Conservation (phyloP, 257 asterid genomes). For the Solanum rostratum region DNA sequence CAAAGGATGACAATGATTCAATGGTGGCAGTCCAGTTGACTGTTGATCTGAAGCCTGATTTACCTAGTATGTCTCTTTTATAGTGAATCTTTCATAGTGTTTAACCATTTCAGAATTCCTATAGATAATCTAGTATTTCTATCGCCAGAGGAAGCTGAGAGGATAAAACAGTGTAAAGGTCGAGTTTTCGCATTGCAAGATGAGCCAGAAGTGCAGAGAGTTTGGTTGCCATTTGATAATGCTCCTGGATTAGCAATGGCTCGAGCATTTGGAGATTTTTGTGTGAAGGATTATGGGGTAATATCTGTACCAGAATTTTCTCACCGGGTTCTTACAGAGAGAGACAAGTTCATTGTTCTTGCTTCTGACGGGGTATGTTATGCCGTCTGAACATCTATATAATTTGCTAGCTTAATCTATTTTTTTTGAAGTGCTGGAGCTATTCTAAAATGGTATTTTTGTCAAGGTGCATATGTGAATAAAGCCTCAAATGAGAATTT, state of each 20-base stretch:
- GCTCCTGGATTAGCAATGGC: slow-evolving; percentile 99
- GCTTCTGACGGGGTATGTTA: slow-evolving; percentile 94
- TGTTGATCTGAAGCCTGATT: slow-evolving; percentile 91
- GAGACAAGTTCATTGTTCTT: slow-evolving; percentile 77
- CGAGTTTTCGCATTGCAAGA: slow-evolving; percentile 96
- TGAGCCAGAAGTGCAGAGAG: slow-evolving; percentile 97
- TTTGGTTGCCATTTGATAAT: slow-evolving; percentile 95
- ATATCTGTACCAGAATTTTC: slow-evolving; percentile 91
- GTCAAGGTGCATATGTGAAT: background rate
- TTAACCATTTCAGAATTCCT: background rate
- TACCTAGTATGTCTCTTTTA: slow-evolving; percentile 51
- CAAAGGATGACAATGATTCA: slow-evolving; percentile 55
- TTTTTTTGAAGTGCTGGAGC: background rate
- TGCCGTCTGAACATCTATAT: background rate
- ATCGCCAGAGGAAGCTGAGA: slow-evolving; percentile 82
- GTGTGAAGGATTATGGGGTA: slow-evolving; percentile 95
- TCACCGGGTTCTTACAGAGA: slow-evolving; percentile 61
- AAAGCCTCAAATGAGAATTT: background rate
- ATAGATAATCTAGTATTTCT: background rate
- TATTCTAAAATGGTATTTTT: background rate
- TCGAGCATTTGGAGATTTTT: slow-evolving; percentile 97
- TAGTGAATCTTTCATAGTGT: background rate
- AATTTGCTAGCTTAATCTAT: background rate
- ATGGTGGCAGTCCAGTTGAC: slow-evolving; percentile 82
- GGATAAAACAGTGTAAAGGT: slow-evolving; percentile 88